Base-by-base conservation (phyloP, 2,329 filamentous ascomycete species). In the Ophiocordyceps unilateralis region DNA sequence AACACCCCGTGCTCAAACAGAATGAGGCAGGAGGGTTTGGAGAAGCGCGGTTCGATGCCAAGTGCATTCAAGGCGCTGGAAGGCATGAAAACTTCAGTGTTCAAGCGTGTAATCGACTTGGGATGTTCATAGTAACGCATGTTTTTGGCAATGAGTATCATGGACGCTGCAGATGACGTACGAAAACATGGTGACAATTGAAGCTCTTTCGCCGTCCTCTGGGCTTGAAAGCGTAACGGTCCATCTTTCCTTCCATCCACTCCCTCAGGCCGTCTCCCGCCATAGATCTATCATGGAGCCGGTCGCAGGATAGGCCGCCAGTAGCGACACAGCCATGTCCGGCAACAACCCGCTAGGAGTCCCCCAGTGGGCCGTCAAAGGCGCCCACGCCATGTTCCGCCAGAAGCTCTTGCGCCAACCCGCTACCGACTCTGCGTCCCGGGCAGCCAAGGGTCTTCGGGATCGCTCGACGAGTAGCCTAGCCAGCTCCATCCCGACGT, bases 321-420 rank as follows among this genome's bases (percentile, higher is more conserved):
- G 50, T 42, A 63, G 24, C n/a, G 60, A 58, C 17, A 71, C 53
- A 3, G 56, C 50, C 23, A 61, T 47, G 38, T 71, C 67, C 30
- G 59, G 58, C 43, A 72, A 50, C 34, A 58, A 51, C 7, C 83
- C 84, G 44, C 73, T 65, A 46, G 83, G 76, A 36, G 80, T 59
- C 53, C 84, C 81, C 81, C 83, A 94, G 64, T 95, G 86, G 22
- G 89, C 55, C 47, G 84, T 89, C 57, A 93, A 66, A 26, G 88
- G 86, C 44, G 83, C 76, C 77, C 84, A 93, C 26, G 81, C 78
- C 47, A 76, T 56, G 61, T 86, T 87, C 37, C 78, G 72, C 19
- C 77, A 66, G 43, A 89, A 62, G 54, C 79, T 74, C 55, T 71
- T 76, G 68, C 72, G 78, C 74, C 75, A 87, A 46, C 64, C 56